A percentile compares a stretch with the other conserved stretches of the same genome.
phyloP scores from a whole-genome alignment of 768 basidiomycete genomes.

The Galerina marginata region DNA sequence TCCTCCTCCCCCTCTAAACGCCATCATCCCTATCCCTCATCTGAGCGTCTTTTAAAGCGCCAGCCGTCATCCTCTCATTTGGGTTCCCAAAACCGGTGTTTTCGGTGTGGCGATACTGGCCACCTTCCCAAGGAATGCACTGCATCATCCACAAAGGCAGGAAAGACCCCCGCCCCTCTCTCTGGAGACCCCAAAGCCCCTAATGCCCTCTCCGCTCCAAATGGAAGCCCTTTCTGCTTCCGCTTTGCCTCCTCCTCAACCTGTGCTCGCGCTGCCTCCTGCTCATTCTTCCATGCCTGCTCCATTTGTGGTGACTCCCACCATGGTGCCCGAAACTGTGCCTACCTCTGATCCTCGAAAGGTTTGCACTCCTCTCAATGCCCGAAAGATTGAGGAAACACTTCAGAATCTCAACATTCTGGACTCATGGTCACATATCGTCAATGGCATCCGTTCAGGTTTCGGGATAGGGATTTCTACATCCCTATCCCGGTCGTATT shows the following conservation, averaged over 20 bases:
- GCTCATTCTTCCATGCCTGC: slow-evolving; percentile 34
- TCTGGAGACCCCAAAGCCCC: slow-evolving; percentile 9
- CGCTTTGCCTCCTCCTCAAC: slow-evolving; percentile 20
- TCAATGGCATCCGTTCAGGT: slow-evolving; percentile 36
- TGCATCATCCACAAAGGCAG: slow-evolving; percentile 25
- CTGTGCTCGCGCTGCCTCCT: slow-evolving; percentile 23
- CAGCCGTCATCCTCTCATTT: slow-evolving; percentile 1
- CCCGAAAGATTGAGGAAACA: slow-evolving; percentile 12
- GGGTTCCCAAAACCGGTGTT: slow-evolving; percentile 21
- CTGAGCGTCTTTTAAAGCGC: no score
- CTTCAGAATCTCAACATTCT: slow-evolving; percentile 23
- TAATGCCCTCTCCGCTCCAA: slow-evolving; percentile 25
- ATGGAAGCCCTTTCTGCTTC: slow-evolving; percentile 33
- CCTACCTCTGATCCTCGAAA: slow-evolving; percentile 32
- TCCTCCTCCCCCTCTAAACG: not conserved
- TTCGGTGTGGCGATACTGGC: slow-evolving; percentile 31
- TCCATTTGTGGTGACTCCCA: slow-evolving; percentile 29
- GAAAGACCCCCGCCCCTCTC: slow-evolving; percentile 22
- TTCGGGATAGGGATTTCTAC: slow-evolving; percentile 40
- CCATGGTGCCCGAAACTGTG: slow-evolving; percentile 38
- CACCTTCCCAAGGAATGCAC: slow-evolving; percentile 29
- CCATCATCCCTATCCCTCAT: not conserved
- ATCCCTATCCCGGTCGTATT: slow-evolving; percentile 19
- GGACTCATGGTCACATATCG: slow-evolving; percentile 31
- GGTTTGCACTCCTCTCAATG: slow-evolving; percentile 36